Base-by-base conservation (phyloP, 23 red algal species). In the Cyanidiococcus yangmingshanensis region DNA sequence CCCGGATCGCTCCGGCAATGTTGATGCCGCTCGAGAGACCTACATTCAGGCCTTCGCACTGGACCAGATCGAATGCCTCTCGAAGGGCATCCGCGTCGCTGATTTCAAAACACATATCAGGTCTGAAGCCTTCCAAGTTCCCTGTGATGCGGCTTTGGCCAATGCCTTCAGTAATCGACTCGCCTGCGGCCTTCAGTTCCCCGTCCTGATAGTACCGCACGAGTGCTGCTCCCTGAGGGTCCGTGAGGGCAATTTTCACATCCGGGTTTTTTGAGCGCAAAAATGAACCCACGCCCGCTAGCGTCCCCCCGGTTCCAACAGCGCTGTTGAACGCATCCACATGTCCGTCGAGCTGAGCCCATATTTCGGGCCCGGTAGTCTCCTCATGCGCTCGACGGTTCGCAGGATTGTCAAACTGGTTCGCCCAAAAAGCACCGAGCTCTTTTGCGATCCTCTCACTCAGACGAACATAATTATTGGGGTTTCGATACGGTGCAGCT, bases 311-410 rank as follows among this genome's bases (percentile, higher is more conserved):
- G 26, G 89, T 87, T 30, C 89, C 89, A 0, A 87, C 79, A 1
- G 83, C 89, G 41, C 83, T 83, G 57, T 67, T 83, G 77, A 93
- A 93, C 0, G 77, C 89, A 39, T 87, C 77, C 25, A 93, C 58
- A 30, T 85, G 41, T 38, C 83, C 89, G 34, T 37, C 1, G 39
- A 86, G 36, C 41, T 87, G 83, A 68, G 59, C 83, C 89, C 89
- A 93, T 31, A 93, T 93, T 76, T 93, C 89, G 31, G 89, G 89
- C 50, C 89, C 89, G 54, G 89, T 93, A 37, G 89, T 87, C 51
- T 33, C 50, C 24, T 63, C 78, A 79, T 93, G 89, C 29, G 84
- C 89, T 15, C 7, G 63, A 2, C 83, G 89, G 50, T 93, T 93
- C 37, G 78, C 83, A 36, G 59, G 30, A 58, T 93, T 93, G 76